Conservation (phyloP, 108 stramenopile species). For the Cylindrotheca fusiformis region DNA sequence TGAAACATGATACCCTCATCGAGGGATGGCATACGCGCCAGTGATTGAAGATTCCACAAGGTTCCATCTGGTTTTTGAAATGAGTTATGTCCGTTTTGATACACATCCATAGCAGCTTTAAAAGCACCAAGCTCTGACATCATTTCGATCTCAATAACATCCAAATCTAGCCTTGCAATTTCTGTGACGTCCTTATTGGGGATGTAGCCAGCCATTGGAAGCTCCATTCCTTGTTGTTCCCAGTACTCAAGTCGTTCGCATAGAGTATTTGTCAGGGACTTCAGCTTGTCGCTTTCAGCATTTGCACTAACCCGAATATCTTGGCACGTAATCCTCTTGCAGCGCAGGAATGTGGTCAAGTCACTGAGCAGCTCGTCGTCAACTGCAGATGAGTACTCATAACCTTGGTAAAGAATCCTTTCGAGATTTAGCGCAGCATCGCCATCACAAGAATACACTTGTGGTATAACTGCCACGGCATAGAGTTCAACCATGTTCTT, state of each 20-base stretch:
- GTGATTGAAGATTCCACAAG: background rate
- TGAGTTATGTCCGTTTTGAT: constrained; percentile 53
- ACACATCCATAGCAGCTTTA: constrained; percentile 53
- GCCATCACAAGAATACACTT: constrained; percentile 35
- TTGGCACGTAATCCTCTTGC: constrained; percentile 43
- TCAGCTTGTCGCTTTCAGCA: constrained; percentile 17
- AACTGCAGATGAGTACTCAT: background rate
- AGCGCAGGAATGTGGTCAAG: constrained; percentile 31
- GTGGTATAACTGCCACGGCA: constrained; percentile 44
- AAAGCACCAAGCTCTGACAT: constrained; percentile 37
- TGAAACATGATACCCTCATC: background rate
- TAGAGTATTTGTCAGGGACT: constrained; percentile 11
- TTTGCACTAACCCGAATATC: constrained; percentile 18
- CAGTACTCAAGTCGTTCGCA: constrained; percentile 19
- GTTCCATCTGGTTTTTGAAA: constrained; percentile 15
- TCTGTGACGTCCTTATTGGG: constrained; percentile 39
- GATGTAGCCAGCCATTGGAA: constrained; percentile 40
- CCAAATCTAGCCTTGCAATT: constrained; percentile 43
- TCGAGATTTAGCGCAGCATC: constrained; percentile 16
- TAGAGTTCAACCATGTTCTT: constrained; percentile 49
- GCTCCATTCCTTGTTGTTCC: background rate
- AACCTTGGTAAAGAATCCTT: constrained; percentile 13
- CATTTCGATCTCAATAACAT: constrained; percentile 46
- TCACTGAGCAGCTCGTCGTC: constrained; percentile 24
- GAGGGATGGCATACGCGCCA: background rate